Percentiles rank a stretch among this genome's conserved stretches.
Conservation (phyloP, 495 filamentous ascomycete genomes). For the Elaphomyces granulatus region DNA sequence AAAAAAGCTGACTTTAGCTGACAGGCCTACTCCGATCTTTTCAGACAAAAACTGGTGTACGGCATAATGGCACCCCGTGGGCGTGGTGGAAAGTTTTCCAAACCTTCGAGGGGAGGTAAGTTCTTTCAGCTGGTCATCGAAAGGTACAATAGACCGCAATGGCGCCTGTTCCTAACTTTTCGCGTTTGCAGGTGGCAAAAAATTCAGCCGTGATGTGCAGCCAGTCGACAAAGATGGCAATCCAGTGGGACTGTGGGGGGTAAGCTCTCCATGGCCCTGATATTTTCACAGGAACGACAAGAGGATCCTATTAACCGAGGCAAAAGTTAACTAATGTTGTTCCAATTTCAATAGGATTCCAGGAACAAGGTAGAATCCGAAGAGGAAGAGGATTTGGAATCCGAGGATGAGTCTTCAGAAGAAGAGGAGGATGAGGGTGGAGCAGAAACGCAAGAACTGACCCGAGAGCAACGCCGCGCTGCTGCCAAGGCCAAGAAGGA, state of each 20-base stretch:
- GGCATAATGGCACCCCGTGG: slow-evolving; percentile 38
- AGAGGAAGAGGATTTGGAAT: slow-evolving; percentile 23
- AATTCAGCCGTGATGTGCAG: slow-evolving; percentile 79
- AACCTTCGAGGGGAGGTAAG: slow-evolving; percentile 81
- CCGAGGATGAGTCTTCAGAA: slow-evolving; percentile 29
- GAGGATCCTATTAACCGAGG: too few species aligned
- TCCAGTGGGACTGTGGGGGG: slow-evolving; percentile 59
- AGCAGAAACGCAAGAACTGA: slow-evolving; percentile 35
- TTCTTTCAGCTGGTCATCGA: slow-evolving; percentile 1
- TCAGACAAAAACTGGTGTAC: not conserved
- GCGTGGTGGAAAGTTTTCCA: slow-evolving; percentile 85
- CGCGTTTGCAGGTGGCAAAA: slow-evolving; percentile 58
- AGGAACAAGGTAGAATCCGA: slow-evolving; percentile 1
- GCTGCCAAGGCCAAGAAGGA: slow-evolving; percentile 86
- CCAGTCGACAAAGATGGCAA: slow-evolving; percentile 79
- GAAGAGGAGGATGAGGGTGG: slow-evolving; percentile 29
- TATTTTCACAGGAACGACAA: too few species aligned
- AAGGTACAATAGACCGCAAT: not conserved
- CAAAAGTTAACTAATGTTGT: too few species aligned
- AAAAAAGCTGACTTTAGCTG: not conserved
- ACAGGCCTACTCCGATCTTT: not conserved
- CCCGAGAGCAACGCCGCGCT: slow-evolving; percentile 74
- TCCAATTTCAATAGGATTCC: slow-evolving; percentile 6
- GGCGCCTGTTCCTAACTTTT: slow-evolving; percentile 1
- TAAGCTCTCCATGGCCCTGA: too few species aligned